These are phyloP conservation scores for Hypoxylon sp. DNA, from an alignment of 2,329 filamentous ascomycete genomes.

Conservation along the genomic window DNA sequence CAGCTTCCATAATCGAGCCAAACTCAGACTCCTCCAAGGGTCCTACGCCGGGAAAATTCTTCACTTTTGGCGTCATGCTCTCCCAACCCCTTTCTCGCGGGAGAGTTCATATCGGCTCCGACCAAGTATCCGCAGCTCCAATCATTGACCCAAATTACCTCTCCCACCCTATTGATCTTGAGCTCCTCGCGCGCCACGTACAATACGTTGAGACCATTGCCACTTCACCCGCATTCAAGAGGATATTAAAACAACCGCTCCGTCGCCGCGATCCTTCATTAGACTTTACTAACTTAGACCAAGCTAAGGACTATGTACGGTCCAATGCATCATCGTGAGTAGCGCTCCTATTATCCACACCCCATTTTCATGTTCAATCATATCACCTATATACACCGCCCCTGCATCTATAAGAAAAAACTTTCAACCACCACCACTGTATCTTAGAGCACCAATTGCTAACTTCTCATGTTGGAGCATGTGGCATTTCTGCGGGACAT, in stretches of 20 bases:
- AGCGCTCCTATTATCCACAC: not conserved
- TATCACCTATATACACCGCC: not conserved
- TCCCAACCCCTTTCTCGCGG: slow-evolving; percentile 39
- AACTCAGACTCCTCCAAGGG: not conserved
- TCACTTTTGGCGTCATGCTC: slow-evolving; percentile 30
- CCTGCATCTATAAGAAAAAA: not conserved
- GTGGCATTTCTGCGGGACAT: slow-evolving; percentile 46
- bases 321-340: slow-evolving; percentile 37
- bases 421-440: not conserved
- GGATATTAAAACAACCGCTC: slow-evolving; percentile 39
- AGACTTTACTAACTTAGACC: slow-evolving; percentile 4
- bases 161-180: slow-evolving; percentile 27
- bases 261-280: slow-evolving; percentile 12
- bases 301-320: slow-evolving; percentile 36
- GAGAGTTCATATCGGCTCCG: slow-evolving; percentile 34
- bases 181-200: slow-evolving; percentile 34
- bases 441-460: not conserved
- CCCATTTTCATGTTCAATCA: not conserved
- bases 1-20: not conserved
- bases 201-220: slow-evolving; percentile 34
- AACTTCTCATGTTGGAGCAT: slow-evolving; percentile 21
- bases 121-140: slow-evolving; percentile 4
- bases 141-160: slow-evolving; percentile 33
- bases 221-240: slow-evolving; percentile 19
- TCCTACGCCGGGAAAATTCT: slow-evolving; percentile 12